Base-by-base conservation (phyloP, 2,329 filamentous ascomycete genomes). In the Verticillium nonalfalfae region DNA sequence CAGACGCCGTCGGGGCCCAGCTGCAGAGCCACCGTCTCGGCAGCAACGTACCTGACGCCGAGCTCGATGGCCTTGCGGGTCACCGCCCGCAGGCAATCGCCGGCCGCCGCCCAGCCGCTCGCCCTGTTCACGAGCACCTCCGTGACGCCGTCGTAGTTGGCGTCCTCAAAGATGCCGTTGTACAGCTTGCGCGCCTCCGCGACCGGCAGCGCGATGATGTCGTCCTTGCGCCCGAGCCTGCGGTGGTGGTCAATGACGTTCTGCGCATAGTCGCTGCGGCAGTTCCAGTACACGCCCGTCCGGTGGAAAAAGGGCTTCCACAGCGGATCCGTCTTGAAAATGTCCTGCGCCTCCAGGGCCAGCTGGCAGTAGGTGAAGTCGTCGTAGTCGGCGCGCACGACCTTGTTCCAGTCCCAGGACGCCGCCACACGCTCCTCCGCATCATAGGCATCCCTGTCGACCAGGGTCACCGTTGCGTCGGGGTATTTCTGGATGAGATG, bases 101-200 rank as follows among this genome's bases (percentile, higher is more conserved):
- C 81, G 14, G 82, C 83, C 50, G 81, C 79, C n/a, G 76, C 81
- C 82, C 83, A 85, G 0, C 83, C 83, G 68, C 81, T 82, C 39
- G 78, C 81, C 67, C 75, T 76, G 68, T 85, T 85, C 21, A 85
- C 72, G 18, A 83, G 72, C 7, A 85, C 81, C 64, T 81, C 79
- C 62, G 78, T 79, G 5, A 83, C 81, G 3, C 75, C 81, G 2
- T 74, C 75, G 65, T 82, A 85, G 61, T 85, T 80, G 1, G 82
- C 81, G 56, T 80, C 74, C 9, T 79, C 78, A 61, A 85, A 85
- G 2, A 85, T 64, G 0, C 81, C 81, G 1, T 75, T 78, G 60
- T 81, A 84, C 62, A 80, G 63, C 67, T 72, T 72, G 58, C 76
- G 75, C 26, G 81, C 81, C 65, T 84, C 78, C 5, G 77, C 76